These are phyloP conservation scores for Ogataea angusta DNA, from an alignment of 805 yeast genomes.

Conservation along the genomic window DNA sequence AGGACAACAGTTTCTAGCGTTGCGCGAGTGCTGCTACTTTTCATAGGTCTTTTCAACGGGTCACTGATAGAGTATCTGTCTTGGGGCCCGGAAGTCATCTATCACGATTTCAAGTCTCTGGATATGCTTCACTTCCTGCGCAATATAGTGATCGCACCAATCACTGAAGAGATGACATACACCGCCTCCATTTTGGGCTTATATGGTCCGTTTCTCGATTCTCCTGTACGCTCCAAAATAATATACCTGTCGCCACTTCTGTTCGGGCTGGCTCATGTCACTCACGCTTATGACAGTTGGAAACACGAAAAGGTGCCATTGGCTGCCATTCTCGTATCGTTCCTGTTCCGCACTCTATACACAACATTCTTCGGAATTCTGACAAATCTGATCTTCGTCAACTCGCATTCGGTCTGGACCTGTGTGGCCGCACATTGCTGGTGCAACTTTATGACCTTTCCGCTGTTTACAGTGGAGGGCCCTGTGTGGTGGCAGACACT, in stretches of 20 bases:
- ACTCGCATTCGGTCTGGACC: slow-evolving; percentile 53
- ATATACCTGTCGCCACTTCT: slow-evolving; percentile 52
- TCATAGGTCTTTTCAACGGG: slow-evolving; percentile 45
- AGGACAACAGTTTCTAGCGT: slow-evolving; percentile 18
- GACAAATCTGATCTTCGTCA: slow-evolving; percentile 54
- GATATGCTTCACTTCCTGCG: slow-evolving; percentile 42
- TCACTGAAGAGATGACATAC: slow-evolving; percentile 74
- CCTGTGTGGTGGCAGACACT: slow-evolving; percentile 24
- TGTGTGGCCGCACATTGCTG: slow-evolving; percentile 57
- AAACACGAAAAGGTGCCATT: slow-evolving; percentile 26
- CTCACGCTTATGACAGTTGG: slow-evolving; percentile 59
- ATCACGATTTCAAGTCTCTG: slow-evolving; percentile 1
- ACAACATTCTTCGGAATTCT: slow-evolving; percentile 71
- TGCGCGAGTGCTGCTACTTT: slow-evolving; percentile 26
- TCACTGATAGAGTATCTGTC: slow-evolving; percentile 40
- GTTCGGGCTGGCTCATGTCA: slow-evolving; percentile 77
- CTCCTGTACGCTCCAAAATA: slow-evolving; percentile 10
- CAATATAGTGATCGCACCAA: slow-evolving; percentile 66
- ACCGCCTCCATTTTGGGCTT: slow-evolving; percentile 43
- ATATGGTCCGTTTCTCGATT: slow-evolving; percentile 26
- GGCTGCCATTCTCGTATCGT: slow-evolving; percentile 30
- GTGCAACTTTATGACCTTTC: slow-evolving; percentile 73
- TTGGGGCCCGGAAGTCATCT: slow-evolving; percentile 13
- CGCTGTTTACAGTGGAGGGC: slow-evolving; percentile 31
- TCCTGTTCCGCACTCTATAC: slow-evolving; percentile 55